These are phyloP conservation scores for Cenchrus purpureus DNA, from an alignment of 176 grass and related monocot genomes.

Conservation along the genomic window DNA sequence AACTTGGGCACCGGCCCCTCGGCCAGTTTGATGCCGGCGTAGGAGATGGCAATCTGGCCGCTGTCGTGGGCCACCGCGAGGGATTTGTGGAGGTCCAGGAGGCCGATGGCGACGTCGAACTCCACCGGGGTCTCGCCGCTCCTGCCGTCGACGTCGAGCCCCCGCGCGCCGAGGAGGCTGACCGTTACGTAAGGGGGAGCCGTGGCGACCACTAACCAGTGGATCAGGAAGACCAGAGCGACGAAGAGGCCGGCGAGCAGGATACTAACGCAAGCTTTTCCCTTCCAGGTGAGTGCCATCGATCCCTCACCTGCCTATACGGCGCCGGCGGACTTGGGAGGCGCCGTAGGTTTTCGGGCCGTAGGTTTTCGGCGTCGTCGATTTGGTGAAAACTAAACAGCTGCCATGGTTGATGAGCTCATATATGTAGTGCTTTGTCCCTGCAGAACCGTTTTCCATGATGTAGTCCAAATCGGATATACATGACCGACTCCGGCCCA, in stretches of 20 bases:
- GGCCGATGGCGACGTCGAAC: slow-evolving; percentile 5
- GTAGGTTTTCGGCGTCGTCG: too few species aligned
- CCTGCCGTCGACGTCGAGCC: not conserved
- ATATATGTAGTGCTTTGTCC: too few species aligned
- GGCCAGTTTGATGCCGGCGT: not conserved
- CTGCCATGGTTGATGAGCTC: too few species aligned
- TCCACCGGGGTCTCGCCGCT: not conserved
- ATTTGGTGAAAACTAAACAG: too few species aligned
- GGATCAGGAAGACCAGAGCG: not conserved
- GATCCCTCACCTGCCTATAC: too few species aligned
- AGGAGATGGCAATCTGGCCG: not conserved
- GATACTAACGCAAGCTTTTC: not conserved
- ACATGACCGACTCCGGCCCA: too few species aligned
- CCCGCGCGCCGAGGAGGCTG: not conserved
- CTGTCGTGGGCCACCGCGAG: not conserved
- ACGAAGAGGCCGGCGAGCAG: not conserved
- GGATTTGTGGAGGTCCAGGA: not conserved
- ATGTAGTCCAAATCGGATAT: too few species aligned
- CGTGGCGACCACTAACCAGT: not conserved
- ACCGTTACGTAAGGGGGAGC: not conserved
- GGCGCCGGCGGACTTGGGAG: too few species aligned
- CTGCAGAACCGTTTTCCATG: too few species aligned
- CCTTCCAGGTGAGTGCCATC: too few species aligned
- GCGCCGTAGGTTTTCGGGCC: too few species aligned
- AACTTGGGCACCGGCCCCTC: not conserved